Percentiles rank a stretch among this genome's conserved stretches.
phyloP scores from a whole-genome alignment of 148 eudicot genomes.

The Camellia lanceoleosa region DNA sequence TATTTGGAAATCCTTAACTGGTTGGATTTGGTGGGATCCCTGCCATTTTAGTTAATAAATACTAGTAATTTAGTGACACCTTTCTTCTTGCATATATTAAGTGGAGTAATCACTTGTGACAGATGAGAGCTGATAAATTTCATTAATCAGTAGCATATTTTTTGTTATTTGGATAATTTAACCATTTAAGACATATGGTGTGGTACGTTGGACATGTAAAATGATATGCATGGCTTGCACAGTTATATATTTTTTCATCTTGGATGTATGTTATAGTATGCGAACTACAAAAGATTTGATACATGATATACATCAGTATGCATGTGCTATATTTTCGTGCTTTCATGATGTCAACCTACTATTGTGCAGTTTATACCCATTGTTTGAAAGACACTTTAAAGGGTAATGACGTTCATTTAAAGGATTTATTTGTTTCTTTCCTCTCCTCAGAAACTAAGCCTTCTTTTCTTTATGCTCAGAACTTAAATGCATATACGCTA shows the following conservation, averaged over 20 bases:
- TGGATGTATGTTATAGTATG: background rate
- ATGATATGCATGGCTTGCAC: background rate
- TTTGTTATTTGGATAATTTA: background rate
- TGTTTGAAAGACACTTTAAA: too few relatives aligned
- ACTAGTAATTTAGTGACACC: background rate
- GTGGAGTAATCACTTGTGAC: background rate
- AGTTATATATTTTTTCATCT: background rate
- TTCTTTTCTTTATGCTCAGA: too few relatives aligned
- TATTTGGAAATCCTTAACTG: background rate
- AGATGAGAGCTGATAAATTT: background rate
- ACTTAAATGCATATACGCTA: too few relatives aligned
- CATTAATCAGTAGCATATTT: background rate
- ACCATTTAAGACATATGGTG: background rate
- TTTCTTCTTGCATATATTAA: conserved; percentile 7
- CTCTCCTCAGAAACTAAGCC: too few relatives aligned
- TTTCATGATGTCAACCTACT: background rate
- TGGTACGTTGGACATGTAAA: background rate
- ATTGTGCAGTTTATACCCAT: too few relatives aligned
- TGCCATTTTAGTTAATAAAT: background rate
- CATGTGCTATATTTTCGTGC: background rate
- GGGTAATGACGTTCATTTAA: too few relatives aligned
- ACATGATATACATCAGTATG: background rate
- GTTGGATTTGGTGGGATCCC: background rate
- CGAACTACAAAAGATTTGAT: background rate
- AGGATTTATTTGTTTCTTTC: too few relatives aligned